phyloP scores from a whole-genome alignment of 129 eudicot species.

The Flaveria sonorensis region DNA sequence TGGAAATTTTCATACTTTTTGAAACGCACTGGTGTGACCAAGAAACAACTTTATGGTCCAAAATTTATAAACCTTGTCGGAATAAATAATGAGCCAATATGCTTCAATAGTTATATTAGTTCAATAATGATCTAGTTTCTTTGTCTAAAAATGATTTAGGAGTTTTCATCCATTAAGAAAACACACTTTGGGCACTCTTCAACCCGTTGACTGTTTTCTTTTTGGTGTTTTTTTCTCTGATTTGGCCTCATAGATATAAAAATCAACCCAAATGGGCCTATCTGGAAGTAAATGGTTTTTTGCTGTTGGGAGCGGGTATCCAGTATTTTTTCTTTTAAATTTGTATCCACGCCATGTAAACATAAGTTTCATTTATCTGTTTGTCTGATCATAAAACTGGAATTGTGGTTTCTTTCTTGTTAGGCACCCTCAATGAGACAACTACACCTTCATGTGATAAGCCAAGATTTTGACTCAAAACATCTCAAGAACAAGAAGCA shows the following conservation, averaged over 20 bases:
- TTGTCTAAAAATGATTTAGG: not conserved
- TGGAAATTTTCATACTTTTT: not conserved
- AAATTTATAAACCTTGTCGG: not conserved
- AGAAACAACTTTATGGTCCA: not conserved
- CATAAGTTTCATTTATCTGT: not conserved
- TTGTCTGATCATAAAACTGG: not conserved
- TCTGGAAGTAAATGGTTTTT: not conserved
- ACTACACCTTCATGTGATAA: slow-evolving; percentile 92
- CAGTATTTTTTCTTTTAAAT: not conserved
- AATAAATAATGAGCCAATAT: not conserved
- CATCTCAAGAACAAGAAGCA: slow-evolving; percentile 92
- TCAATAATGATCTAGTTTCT: not conserved
- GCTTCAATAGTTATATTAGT: not conserved
- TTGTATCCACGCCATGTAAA: not conserved
- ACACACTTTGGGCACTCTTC: not conserved
- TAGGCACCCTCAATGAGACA: slow-evolving; percentile 98
- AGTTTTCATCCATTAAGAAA: not conserved
- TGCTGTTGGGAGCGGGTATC: not conserved
- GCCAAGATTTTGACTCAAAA: slow-evolving; percentile 87
- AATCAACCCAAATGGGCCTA: too few species aligned
- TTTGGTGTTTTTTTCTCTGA: not conserved
- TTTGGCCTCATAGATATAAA: not conserved
- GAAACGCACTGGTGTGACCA: not conserved
- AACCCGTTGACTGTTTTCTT: not conserved
- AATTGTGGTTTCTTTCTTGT: slow-evolving; percentile 18